Base-by-base conservation (phyloP, 176 grass and related monocot species). In the Areca catechu region DNA sequence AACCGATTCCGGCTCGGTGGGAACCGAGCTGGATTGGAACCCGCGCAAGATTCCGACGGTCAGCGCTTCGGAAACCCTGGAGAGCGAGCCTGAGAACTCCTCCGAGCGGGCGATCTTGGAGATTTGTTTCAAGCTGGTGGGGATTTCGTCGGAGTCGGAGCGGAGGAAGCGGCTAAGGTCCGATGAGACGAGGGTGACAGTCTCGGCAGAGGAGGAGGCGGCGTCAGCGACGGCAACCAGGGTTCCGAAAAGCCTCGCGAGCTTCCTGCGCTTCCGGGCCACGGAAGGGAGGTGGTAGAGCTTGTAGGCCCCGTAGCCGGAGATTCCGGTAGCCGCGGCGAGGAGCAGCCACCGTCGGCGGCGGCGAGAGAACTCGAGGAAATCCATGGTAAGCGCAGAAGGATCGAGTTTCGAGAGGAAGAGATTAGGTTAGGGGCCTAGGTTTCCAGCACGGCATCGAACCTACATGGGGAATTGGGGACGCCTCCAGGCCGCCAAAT, bases 281-380 rank as follows among this genome's bases (percentile, higher is more conserved):
- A 92, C 83, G 48, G 87, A 37, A 1, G 93, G 93, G 51, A 82
- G 93, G 69, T 92, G 80, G 72, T 91, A 92, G 72, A 92, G 78
- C 60, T 63, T 87, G 79, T 99, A 99, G 22, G 76, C 73, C 15
- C 88, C 88, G 60, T 83, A 71, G 5, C 66, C 73, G 17, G 76
- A 71, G 17, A 65, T 73, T 6, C 63, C 16, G 5, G 66, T 56
- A 2, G 64, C 73, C 54, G 79, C 79, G 3, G 61, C 68, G 16
- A 83, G 51, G 63, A 80, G 71, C 20, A 92, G 54, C 65, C 76
- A 60, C 23, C 88, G 81, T n/a, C 88, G 73, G 5, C 78, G 93
- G 3, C 81, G 81, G 34, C 54, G 70, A 43, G 83, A 77, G 63
- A 79, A 43, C 34, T 43, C 9, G 34, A 43, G 34, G 34, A 43